Evolutionary conservation across 352 stramenopile genomes (phyloP).

Genomic region (Pythium utonaiense): DNA sequence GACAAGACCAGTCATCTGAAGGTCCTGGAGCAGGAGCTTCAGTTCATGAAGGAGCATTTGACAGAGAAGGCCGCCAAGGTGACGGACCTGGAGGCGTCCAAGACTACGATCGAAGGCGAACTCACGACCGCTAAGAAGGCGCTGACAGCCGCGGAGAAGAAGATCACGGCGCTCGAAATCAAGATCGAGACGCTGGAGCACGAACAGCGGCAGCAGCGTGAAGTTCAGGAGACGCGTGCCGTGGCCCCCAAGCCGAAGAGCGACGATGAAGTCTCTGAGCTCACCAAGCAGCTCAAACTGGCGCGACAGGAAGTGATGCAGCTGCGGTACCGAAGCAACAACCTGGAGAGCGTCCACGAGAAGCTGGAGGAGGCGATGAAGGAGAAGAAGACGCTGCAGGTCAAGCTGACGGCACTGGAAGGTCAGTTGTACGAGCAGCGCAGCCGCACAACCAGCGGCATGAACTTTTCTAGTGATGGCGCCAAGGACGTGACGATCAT

Average conservation of each 20-base stretch:
- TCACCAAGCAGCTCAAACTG: conserved; percentile 74
- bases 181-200: conserved; percentile 33
- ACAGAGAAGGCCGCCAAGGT: conserved; percentile 18
- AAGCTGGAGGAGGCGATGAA: conserved; percentile 69
- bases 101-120: conserved; percentile 25
- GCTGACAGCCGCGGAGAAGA: conserved; percentile 32
- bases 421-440: conserved; percentile 77
- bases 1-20: conserved; percentile 18
- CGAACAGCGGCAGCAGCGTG: conserved; percentile 16
- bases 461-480: conserved; percentile 34
- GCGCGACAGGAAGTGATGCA: conserved; percentile 82
- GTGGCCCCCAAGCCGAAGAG: conserved; percentile 25
- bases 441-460: conserved; percentile 57
- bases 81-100: conserved; percentile 12
- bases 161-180: conserved; percentile 36
- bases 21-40: conserved; percentile 30
- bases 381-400: conserved; percentile 72
- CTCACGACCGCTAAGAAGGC: conserved; percentile 23
- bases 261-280: conserved; percentile 46
- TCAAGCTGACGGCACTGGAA: conserved; percentile 76
- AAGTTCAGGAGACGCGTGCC: conserved; percentile 21
- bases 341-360: conserved; percentile 65
- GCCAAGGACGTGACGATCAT: conserved; percentile 36
- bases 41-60: conserved; percentile 24
- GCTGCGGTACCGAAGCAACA: conserved; percentile 78